Percentiles rank a stretch among this genome's conserved stretches.
phyloP scores from a whole-genome alignment of 1,284 basidiomycete species.

The Malassezia dermatis region DNA sequence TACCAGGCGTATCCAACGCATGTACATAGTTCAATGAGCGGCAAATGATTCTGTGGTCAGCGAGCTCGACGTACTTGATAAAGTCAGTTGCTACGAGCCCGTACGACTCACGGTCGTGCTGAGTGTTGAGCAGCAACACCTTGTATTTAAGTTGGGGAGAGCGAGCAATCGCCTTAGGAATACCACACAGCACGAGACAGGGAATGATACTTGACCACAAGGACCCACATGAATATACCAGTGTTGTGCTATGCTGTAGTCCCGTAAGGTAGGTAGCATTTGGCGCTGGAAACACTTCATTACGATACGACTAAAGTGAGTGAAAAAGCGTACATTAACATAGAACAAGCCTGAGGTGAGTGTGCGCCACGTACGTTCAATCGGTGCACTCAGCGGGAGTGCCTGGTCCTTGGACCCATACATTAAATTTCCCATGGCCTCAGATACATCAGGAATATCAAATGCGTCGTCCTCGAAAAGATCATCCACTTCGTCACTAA shows the following conservation, averaged over 20 bases:
- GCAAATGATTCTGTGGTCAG: slow-evolving; percentile 56
- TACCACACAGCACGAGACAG: slow-evolving; percentile 72
- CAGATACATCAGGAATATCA: neutral
- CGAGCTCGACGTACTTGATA: slow-evolving; percentile 54
- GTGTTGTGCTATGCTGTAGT: slow-evolving; percentile 58
- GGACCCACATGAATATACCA: slow-evolving; percentile 81
- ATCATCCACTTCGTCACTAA: slow-evolving; percentile 4
- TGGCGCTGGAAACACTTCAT: slow-evolving; percentile 74
- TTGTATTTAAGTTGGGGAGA: slow-evolving; percentile 67
- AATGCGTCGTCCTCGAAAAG: neutral
- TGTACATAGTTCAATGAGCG: slow-evolving; percentile 57
- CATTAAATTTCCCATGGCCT: slow-evolving; percentile 56
- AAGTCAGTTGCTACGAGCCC: slow-evolving; percentile 77
- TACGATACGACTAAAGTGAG: slow-evolving; percentile 25
- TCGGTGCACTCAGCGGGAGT: slow-evolving; percentile 18
- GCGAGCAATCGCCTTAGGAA: slow-evolving; percentile 67
- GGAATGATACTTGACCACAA: slow-evolving; percentile 83
- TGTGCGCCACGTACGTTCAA: slow-evolving; percentile 13
- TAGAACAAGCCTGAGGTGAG: slow-evolving; percentile 63
- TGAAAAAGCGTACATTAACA: slow-evolving; percentile 60
- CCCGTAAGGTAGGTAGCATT: slow-evolving; percentile 68
- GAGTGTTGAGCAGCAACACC: slow-evolving; percentile 72
- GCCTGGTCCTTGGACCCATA: slow-evolving; percentile 56
- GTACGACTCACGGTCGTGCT: slow-evolving; percentile 80
- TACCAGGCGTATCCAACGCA: neutral